These are phyloP conservation scores for Ustilago cynodontis DNA, from an alignment of 1,284 basidiomycete genomes.

Conservation along the genomic window DNA sequence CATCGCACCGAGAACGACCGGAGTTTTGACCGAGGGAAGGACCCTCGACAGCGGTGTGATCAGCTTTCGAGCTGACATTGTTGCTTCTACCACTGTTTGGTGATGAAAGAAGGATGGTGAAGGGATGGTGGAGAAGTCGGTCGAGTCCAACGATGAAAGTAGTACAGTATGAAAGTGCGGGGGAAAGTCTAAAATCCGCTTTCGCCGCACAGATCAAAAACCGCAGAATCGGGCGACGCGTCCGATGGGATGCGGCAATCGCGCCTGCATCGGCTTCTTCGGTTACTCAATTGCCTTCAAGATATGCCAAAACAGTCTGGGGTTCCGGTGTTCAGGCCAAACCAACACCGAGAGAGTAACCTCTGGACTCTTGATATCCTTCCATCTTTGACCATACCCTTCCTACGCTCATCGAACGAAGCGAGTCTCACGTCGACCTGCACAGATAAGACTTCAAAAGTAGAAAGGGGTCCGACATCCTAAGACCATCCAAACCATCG, in stretches of 20 bases:
- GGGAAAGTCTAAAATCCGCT: slow-evolving; percentile 32
- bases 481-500: neutral
- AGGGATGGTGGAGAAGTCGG: slow-evolving; percentile 7
- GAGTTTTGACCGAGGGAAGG: slow-evolving; percentile 44
- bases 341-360: no score
- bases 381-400: neutral
- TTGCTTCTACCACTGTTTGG: neutral
- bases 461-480: neutral
- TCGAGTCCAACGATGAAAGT: slow-evolving; percentile 9
- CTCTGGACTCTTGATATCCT: no score
- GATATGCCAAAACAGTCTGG: no score
- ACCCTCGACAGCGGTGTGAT: slow-evolving; percentile 34
- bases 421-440: no score
- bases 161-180: slow-evolving; percentile 11
- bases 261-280: slow-evolving; percentile 41
- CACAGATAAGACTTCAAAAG: neutral
- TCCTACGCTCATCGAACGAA: neutral
- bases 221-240: slow-evolving; percentile 2
- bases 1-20: slow-evolving; percentile 64
- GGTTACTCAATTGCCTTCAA: slow-evolving; percentile 15
- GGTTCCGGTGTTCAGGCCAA: no score
- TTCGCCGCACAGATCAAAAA: slow-evolving; percentile 18
- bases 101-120: neutral
- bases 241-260: slow-evolving; percentile 15
- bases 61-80: slow-evolving; percentile 27